Percentiles rank a stretch among this genome's conserved stretches.
Evolutionary conservation across 1,139 yeast genomes (phyloP).

Genomic region (Magnusiomyces magnusii): DNA sequence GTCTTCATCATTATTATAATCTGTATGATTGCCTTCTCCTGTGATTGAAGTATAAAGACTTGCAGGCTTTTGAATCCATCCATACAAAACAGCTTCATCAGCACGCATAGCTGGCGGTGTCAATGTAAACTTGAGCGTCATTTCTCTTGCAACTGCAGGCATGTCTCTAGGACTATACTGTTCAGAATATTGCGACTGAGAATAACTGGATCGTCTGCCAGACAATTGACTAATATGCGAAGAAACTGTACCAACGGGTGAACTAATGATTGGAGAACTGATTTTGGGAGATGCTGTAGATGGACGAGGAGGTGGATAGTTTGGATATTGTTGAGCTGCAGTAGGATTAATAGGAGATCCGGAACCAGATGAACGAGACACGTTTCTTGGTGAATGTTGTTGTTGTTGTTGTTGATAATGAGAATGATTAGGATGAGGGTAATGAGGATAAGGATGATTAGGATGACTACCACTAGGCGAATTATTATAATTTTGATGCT

Average conservation of each 20-base stretch:
- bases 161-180: not conserved
- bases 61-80: slow-evolving; percentile 25
- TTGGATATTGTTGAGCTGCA: not conserved
- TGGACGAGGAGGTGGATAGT: not conserved
- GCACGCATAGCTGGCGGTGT: slow-evolving; percentile 31
- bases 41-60: not conserved
- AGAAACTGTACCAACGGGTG: not conserved
- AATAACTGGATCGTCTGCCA: not conserved
- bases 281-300: not conserved
- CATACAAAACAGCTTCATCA: slow-evolving; percentile 28
- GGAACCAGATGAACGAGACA: not conserved
- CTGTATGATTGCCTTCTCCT: not conserved
- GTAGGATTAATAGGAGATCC: no score
- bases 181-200: not conserved
- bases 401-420: no score
- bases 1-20: not conserved
- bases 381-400: not conserved
- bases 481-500: not conserved
- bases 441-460: no score
- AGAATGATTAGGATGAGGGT: no score
- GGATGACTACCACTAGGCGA: no score
- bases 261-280: not conserved
- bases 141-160: slow-evolving; percentile 21
- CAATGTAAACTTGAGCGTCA: slow-evolving; percentile 30
- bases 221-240: not conserved